Evolutionary conservation across 805 yeast species (phyloP).

Genomic region (Candida tammaniensis): DNA sequence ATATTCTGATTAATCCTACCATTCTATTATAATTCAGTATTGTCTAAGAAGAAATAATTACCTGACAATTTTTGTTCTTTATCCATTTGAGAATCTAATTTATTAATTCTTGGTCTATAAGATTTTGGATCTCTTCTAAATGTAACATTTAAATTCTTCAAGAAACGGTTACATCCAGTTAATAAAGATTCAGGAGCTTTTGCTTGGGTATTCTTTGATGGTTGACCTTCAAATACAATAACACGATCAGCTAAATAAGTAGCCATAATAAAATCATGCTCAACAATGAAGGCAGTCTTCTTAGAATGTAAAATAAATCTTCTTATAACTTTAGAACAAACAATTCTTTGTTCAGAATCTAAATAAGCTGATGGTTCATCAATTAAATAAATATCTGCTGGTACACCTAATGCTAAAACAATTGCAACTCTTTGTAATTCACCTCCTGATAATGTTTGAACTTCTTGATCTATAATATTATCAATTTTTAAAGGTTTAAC

Average conservation of each 20-base stretch:
- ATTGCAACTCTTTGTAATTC: slow-evolving; percentile 99
- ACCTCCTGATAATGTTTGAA: slow-evolving; percentile 97
- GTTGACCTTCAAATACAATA: slow-evolving; percentile 95
- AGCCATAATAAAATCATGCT: slow-evolving; percentile 99
- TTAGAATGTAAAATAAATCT: slow-evolving; percentile 93
- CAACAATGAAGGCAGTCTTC: slow-evolving; percentile 98
- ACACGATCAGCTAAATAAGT: slow-evolving; percentile 98
- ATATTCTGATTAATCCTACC: slow-evolving; percentile 6
- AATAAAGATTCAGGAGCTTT: slow-evolving; percentile 87
- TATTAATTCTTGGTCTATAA: slow-evolving; percentile 98
- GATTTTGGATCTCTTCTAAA: slow-evolving; percentile 99
- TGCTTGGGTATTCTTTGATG: slow-evolving; percentile 83
- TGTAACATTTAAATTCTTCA: slow-evolving; percentile 95
- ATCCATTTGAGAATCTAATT: slow-evolving; percentile 97
- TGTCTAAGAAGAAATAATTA: slow-evolving; percentile 94
- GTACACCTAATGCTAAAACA: slow-evolving; percentile 87
- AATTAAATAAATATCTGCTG: slow-evolving; percentile 93
- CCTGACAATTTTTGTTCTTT: slow-evolving; percentile 93
- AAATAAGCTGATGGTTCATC: slow-evolving; percentile 99
- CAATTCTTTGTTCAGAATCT: slow-evolving; percentile 99
- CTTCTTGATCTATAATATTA: slow-evolving; percentile 95
- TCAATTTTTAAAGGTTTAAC: slow-evolving; percentile 93
- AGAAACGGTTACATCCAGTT: slow-evolving; percentile 96
- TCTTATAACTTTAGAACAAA: slow-evolving; percentile 97
- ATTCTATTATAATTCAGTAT: slow-evolving; percentile 32